phyloP scores from a whole-genome alignment of 2,329 filamentous ascomycete genomes.

The Exserohilum turcica region DNA sequence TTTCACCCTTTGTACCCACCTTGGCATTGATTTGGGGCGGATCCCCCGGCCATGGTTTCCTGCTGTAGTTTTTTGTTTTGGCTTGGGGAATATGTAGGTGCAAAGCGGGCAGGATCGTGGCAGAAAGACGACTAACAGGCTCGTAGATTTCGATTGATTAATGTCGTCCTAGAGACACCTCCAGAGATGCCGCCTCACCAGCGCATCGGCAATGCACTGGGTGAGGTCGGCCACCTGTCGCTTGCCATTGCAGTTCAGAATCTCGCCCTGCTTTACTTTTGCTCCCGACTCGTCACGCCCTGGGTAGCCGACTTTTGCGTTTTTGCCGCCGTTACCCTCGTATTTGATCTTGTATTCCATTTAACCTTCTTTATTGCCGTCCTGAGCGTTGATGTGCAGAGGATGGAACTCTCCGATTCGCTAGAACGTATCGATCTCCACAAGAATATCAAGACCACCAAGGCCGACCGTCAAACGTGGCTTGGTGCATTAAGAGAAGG shows the following conservation, averaged over 20 bases:
- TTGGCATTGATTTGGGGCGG: constrained; percentile 75
- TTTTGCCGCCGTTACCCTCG: constrained; percentile 74
- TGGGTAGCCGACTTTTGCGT: constrained; percentile 76
- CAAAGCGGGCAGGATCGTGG: neutral
- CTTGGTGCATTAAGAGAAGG: constrained; percentile 66
- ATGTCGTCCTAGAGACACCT: constrained; percentile 74
- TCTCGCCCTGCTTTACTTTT: constrained; percentile 65
- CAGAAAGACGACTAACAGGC: constrained; percentile 13
- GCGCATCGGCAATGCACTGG: constrained; percentile 74
- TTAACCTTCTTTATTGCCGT: constrained; percentile 81
- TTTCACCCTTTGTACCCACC: constrained; percentile 77
- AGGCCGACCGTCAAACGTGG: constrained; percentile 60
- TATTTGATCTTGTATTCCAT: constrained; percentile 78
- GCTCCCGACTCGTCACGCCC: constrained; percentile 71
- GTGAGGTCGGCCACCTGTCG: constrained; percentile 72
- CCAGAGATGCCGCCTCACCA: constrained; percentile 69
- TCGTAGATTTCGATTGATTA: constrained; percentile 71
- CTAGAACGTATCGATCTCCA: constrained; percentile 55
- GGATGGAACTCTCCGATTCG: constrained; percentile 76
- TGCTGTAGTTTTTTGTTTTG: constrained; percentile 75
- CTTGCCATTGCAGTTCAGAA: constrained; percentile 72
- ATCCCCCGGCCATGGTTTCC: constrained; percentile 78
- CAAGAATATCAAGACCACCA: constrained; percentile 53
- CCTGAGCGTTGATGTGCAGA: constrained; percentile 76
- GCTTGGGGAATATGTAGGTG: constrained; percentile 71